Conservation (phyloP, 2,329 filamentous ascomycete genomes). For the Blastomyces silverae region DNA sequence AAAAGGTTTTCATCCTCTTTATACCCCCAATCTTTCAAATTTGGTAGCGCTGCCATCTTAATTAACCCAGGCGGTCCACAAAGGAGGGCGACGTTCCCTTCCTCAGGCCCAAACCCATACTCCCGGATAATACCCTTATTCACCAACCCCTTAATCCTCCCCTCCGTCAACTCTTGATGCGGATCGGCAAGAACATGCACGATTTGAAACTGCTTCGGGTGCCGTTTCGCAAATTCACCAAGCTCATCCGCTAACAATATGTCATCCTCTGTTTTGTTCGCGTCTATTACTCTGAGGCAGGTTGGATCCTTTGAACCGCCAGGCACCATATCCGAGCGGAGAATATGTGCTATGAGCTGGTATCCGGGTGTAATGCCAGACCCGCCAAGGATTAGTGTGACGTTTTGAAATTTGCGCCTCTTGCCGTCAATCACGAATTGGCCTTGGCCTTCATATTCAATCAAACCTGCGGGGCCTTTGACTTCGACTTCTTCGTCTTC, state of each 20-base stretch:
- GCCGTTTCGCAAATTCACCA: conserved; percentile 36
- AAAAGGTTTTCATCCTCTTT: conserved; percentile 43
- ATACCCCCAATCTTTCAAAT: conserved; percentile 42
- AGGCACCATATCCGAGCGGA: conserved; percentile 25
- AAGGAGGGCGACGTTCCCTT: conserved; percentile 42
- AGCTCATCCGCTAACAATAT: conserved; percentile 43
- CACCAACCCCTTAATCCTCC: conserved; percentile 38
- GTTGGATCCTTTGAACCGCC: conserved; percentile 30
- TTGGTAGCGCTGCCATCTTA: conserved; percentile 46
- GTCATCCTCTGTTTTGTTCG: conserved; percentile 45
- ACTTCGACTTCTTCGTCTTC: conserved; percentile 48
- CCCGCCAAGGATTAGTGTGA: conserved; percentile 47
- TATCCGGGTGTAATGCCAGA: conserved; percentile 50
- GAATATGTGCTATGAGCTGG: conserved; percentile 43
- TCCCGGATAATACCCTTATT: conserved; percentile 39
- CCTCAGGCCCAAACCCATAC: conserved; percentile 38
- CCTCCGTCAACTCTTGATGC: conserved; percentile 39
- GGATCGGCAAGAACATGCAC: conserved; percentile 46
- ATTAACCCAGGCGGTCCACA: conserved; percentile 50
- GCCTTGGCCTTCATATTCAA: conserved; percentile 45
- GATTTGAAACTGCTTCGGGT: conserved; percentile 39
- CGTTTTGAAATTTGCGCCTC: conserved; percentile 38
- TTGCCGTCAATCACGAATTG: conserved; percentile 43
- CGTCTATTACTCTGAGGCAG: conserved; percentile 42
- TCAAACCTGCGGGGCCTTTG: conserved; percentile 48